Evolutionary conservation across 1,284 basidiomycete species (phyloP), one percentile per base, ranked within the genome.

Genomic region (Phenoliferia sp.): DNA sequence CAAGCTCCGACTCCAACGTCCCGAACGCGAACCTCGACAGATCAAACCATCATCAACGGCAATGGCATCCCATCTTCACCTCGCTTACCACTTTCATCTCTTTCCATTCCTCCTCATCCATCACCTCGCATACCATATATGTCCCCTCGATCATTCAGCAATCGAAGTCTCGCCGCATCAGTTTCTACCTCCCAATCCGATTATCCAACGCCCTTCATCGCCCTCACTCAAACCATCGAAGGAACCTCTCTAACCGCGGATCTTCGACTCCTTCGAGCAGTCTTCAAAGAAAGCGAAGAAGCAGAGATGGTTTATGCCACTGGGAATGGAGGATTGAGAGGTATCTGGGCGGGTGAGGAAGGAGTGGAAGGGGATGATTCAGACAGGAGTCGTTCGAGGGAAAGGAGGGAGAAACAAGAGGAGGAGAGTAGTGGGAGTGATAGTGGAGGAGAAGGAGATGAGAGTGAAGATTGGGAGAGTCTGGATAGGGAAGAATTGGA

Each of bases 171-270:
- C 31, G 16, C 35, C 33, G 56, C 35, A 17, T 44, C 28, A 19
- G 12, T 50, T 26, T 10, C 64, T 19, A 29, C 50, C n/a, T 29
- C 39, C 12, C n/a, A 36, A 10, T 34, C 63, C 6, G 52, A 26
- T n/a, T 32, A 59, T 15, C 69, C 72, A 10, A 67, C 64, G 9
- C 73, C 72, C 2, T 75, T 74, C 62, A 29, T 75, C 36, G 71
- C 71, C 2, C 36, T 75, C 17, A 75, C 73, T 12, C 58, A 69
- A 29, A 74, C 73, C 7, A 28, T 56, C 16, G 74, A 74, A 22
- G 66, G 68, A 0, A 62, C 67, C 1, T 64, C 60, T 12, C 59
- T 75, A 1, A 74, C 69, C 16, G 71, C 71, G 7, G 74, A 75
- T 44, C 62, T 74, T 16, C 57, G 74, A 12, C 61, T 75, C 0